phyloP scores from a whole-genome alignment of 2,329 filamentous ascomycete genomes.

The Botryotinia globosa region DNA sequence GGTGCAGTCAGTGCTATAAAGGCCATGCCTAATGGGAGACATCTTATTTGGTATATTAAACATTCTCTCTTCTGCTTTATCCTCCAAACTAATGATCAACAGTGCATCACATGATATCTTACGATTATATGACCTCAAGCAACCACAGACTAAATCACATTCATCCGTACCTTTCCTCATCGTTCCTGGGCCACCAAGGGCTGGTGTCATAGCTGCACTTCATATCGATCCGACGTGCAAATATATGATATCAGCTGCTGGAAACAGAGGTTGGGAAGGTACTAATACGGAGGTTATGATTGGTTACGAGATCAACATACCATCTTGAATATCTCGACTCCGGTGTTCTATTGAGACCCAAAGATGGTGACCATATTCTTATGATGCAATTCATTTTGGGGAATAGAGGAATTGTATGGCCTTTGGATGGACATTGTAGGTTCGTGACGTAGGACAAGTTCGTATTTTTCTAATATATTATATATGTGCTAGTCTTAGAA shows the following conservation, averaged over 20 bases:
- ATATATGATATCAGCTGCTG: constrained; percentile 89
- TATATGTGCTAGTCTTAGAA: not conserved
- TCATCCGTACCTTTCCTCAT: constrained; percentile 93
- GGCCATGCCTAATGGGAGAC: constrained; percentile 88
- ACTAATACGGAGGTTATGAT: constrained; percentile 84
- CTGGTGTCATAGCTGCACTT: constrained; percentile 81
- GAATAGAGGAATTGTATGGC: not conserved
- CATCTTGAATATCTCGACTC: not conserved
- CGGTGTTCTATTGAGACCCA: too few species aligned
- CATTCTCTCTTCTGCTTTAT: constrained; percentile 19
- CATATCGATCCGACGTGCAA: constrained; percentile 84
- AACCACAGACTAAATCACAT: constrained; percentile 61
- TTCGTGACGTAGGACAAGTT: not conserved
- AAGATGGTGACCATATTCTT: not conserved
- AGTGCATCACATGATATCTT: constrained; percentile 92
- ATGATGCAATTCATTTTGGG: not conserved
- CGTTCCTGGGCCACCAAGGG: constrained; percentile 78
- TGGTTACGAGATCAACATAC: constrained; percentile 77
- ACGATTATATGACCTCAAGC: constrained; percentile 81
- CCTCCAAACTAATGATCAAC: not conserved
- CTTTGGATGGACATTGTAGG: not conserved
- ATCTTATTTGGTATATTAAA: constrained; percentile 72
- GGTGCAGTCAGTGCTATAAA: constrained; percentile 85
- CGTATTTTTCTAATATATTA: not conserved
- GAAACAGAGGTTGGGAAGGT: constrained; percentile 94